phyloP scores from a whole-genome alignment of 345 rosid species.

The Hypericum androsaemum region DNA sequence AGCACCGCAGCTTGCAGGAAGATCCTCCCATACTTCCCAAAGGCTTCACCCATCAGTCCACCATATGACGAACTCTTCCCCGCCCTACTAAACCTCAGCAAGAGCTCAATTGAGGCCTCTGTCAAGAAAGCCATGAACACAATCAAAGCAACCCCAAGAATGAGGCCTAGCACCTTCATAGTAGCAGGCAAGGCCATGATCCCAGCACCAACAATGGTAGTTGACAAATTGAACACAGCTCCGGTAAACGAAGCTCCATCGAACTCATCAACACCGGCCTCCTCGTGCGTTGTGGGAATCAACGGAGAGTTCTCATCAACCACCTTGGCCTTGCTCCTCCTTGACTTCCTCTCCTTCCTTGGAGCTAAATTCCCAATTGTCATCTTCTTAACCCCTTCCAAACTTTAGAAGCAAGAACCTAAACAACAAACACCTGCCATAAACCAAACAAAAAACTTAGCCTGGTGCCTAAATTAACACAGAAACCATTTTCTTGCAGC shows the following conservation, averaged over 20 bases:
- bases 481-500: no score
- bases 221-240: slow-evolving; percentile 17
- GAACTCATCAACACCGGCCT: slow-evolving; percentile 2
- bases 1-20: slow-evolving; percentile 19
- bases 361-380: slow-evolving; percentile 1
- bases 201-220: slow-evolving; percentile 18
- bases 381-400: background rate
- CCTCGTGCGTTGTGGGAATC: background rate
- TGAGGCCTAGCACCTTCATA: slow-evolving; percentile 18
- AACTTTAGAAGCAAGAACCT: no score
- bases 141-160: slow-evolving; percentile 15
- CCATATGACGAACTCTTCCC: slow-evolving; percentile 22
- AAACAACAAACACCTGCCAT: no score
- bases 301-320: slow-evolving; percentile 5
- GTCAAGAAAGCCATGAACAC: slow-evolving; percentile 16
- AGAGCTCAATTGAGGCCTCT: slow-evolving; percentile 20
- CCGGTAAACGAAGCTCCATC: slow-evolving; percentile 13
- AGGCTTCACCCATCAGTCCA: slow-evolving; percentile 25
- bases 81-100: slow-evolving; percentile 22
- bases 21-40: slow-evolving; percentile 18
- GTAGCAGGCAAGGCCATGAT: slow-evolving; percentile 17
- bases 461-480: no score
- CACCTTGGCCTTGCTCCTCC: background rate
- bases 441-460: no score
- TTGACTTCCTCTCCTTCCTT: background rate